Conservation (phyloP, 192 early-diverging fungal genomes). For the Backusella macrospora region DNA sequence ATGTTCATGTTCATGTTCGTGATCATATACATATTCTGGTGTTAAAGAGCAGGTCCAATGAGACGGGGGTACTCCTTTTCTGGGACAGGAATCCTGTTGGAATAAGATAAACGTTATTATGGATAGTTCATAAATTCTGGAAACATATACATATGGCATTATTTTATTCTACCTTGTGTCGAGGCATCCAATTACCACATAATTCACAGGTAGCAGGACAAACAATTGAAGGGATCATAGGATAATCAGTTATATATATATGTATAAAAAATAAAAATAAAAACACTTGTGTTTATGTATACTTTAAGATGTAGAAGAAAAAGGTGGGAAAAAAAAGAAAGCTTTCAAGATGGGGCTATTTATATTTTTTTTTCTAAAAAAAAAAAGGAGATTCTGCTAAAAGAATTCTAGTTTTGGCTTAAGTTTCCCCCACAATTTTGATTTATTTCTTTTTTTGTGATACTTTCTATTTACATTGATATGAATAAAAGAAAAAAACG, state of each 20-base stretch:
- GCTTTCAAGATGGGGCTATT: constrained; percentile 7
- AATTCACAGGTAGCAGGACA: constrained; percentile 38
- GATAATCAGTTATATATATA: no score
- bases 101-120: not conserved
- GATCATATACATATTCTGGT: not conserved
- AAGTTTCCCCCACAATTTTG: not conserved
- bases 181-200: constrained; percentile 34
- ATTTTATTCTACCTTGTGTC: constrained; percentile 25
- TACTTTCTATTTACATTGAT: constrained; percentile 15
- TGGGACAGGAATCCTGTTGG: constrained; percentile 5
- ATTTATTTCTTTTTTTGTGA: constrained; percentile 10
- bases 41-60: constrained; percentile 12
- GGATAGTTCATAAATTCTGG: not conserved
- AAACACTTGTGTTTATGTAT: not conserved
- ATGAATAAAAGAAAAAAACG: constrained; percentile 7
- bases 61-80: constrained; percentile 17
- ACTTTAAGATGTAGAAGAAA: not conserved
- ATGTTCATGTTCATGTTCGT: not conserved
- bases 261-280: constrained; percentile 5
- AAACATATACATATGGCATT: not conserved
- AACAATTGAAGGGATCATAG: constrained; percentile 6
- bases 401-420: constrained; percentile 11
- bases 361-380: not conserved
- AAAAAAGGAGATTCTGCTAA: not conserved
- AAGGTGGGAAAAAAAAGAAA: not conserved